These are phyloP conservation scores for Syzygium aqueum DNA, from an alignment of 345 rosid genomes.

Conservation along the genomic window DNA sequence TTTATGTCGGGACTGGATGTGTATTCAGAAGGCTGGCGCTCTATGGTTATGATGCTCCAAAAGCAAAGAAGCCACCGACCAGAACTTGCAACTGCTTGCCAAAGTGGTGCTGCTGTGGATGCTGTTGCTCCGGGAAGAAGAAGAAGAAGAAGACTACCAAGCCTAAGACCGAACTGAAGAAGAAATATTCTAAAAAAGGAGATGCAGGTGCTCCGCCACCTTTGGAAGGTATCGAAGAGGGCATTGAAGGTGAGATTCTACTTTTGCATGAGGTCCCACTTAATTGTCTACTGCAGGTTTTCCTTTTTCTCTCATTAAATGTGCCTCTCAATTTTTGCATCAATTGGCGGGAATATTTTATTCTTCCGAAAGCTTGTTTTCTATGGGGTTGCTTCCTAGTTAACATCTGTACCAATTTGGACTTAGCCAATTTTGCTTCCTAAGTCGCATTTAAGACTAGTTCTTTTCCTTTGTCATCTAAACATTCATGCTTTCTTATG, in stretches of 20 bases:
- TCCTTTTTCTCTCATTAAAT: background rate
- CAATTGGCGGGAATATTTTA: background rate
- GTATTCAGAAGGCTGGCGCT: conserved; percentile 42
- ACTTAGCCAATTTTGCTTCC: background rate
- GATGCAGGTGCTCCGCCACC: background rate
- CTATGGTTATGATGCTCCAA: conserved; percentile 35
- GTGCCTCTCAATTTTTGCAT: background rate
- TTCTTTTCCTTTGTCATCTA: background rate
- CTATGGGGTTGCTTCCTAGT: background rate
- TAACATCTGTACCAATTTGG: background rate
- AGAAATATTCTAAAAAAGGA: conserved; percentile 6
- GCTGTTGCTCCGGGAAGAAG: conserved; percentile 22
- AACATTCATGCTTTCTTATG: background rate
- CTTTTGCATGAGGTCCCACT: background rate
- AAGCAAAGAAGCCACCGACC: conserved; percentile 20
- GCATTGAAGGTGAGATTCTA: conserved; percentile 22
- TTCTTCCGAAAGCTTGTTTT: background rate
- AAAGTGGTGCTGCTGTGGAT: conserved; percentile 30
- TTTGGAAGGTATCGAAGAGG: conserved; percentile 24
- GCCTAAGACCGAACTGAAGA: conserved; percentile 11
- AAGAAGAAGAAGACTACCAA: conserved; percentile 27
- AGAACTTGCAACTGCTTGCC: conserved; percentile 39
- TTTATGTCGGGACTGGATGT: conserved; percentile 40
- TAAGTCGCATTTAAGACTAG: background rate
- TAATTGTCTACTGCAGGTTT: background rate